A percentile compares a stretch with the other conserved stretches of the same genome.
Conservation (phyloP, 1,139 yeast species). For the Nakaseomyces kungkrabaensis region DNA sequence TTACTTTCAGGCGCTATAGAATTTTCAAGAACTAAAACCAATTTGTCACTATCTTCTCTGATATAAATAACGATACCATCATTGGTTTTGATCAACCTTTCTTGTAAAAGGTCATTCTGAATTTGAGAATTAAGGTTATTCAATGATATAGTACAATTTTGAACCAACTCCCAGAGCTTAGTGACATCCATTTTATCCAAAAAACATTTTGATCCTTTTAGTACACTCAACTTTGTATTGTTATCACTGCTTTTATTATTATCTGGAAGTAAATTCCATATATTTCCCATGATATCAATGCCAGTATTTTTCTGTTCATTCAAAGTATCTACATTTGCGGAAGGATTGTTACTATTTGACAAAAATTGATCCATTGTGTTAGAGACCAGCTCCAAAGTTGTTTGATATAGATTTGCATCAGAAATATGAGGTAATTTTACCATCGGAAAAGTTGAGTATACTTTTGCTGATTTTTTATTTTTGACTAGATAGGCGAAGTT, state of each 20-base stretch:
- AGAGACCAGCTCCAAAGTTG: constrained; percentile 20
- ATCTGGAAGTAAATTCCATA: constrained; percentile 7
- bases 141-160: background rate
- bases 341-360: background rate
- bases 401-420: constrained; percentile 4
- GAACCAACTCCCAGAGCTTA: constrained; percentile 17
- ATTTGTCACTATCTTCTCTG: constrained; percentile 11
- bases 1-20: constrained; percentile 3
- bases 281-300: constrained; percentile 21
- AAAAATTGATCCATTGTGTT: constrained; percentile 21
- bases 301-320: constrained; percentile 8
- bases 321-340: background rate
- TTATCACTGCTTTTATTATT: background rate
- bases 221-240: background rate
- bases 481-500: constrained; percentile 15
- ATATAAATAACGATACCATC: constrained; percentile 28
- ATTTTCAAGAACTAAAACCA: constrained; percentile 20
- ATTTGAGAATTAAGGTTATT: background rate
- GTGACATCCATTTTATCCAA: constrained; percentile 15
- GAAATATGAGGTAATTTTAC: constrained; percentile 2
- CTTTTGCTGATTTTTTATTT: constrained; percentile 9
- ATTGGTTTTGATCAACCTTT: constrained; percentile 22
- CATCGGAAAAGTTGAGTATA: constrained; percentile 12
- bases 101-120: constrained; percentile 11
- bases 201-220: constrained; percentile 10